Conservation (phyloP, 345 rosid species). For the Eucalyptus pauciflora region DNA sequence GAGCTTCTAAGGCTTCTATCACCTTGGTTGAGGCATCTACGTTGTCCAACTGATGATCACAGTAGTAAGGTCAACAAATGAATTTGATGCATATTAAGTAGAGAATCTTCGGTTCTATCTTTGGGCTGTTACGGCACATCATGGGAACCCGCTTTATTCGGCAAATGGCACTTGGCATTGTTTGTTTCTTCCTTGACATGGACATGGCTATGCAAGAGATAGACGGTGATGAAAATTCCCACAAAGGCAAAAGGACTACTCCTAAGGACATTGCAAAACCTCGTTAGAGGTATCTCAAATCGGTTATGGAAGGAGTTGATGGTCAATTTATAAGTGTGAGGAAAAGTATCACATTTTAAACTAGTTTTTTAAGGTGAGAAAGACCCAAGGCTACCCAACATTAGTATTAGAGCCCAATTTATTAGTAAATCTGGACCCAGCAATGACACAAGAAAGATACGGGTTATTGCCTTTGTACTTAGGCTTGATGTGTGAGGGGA, state of each 20-base stretch:
- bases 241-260: constrained; percentile 32
- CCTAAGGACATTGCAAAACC: constrained; percentile 42
- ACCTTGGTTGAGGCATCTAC: not conserved
- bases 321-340: constrained; percentile 3
- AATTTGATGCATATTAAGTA: not conserved
- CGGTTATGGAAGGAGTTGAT: too few species aligned
- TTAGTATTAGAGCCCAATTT: too few species aligned
- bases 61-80: not conserved
- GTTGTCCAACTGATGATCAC: not conserved
- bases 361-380: too few species aligned
- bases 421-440: too few species aligned
- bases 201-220: constrained; percentile 65
- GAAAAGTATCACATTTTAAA: not conserved
- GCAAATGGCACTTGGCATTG: not conserved
- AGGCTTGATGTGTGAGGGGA: too few species aligned
- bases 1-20: not conserved
- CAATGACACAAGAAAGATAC: too few species aligned
- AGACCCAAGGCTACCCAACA: too few species aligned
- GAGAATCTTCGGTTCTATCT: not conserved
- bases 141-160: not conserved
- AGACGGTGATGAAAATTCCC: constrained; percentile 34
- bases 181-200: constrained; percentile 18
- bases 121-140: not conserved
- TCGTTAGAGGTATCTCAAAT: constrained; percentile 23
- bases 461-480: too few species aligned